Evolutionary conservation across 768 basidiomycete species (phyloP).

Genomic region (Tylopilus intermedius): DNA sequence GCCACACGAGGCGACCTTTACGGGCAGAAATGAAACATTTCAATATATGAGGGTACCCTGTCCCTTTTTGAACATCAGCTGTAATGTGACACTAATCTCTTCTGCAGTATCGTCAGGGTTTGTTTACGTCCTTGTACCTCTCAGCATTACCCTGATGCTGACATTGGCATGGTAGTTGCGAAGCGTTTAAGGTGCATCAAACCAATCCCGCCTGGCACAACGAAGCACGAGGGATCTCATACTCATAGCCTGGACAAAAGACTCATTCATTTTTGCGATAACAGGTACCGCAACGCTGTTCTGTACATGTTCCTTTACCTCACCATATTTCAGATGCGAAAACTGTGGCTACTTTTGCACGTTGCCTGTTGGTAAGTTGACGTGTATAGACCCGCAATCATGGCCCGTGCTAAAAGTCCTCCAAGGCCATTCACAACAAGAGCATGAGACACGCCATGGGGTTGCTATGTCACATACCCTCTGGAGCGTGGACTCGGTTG

Average conservation of each 20-base stretch:
- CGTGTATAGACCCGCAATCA: no score
- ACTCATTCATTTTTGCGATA: slow-evolving; percentile 53
- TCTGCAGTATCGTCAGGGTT: no score
- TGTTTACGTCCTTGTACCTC: no score
- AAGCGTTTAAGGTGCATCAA: slow-evolving; percentile 22
- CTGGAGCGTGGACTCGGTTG: slow-evolving; percentile 47
- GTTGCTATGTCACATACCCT: slow-evolving; percentile 50
- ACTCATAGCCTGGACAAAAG: slow-evolving; percentile 41
- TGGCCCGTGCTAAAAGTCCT: background rate
- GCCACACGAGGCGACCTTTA: no score
- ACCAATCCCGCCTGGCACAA: slow-evolving; percentile 40
- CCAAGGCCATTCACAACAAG: slow-evolving; percentile 52
- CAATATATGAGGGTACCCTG: no score
- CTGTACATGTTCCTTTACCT: background rate
- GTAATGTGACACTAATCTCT: no score
- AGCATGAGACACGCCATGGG: slow-evolving; percentile 60
- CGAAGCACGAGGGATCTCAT: slow-evolving; percentile 45
- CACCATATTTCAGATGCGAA: slow-evolving; percentile 37
- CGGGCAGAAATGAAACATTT: no score
- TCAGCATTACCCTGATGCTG: no score
- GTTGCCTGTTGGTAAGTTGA: slow-evolving; percentile 34
- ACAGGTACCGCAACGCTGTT: slow-evolving; percentile 26
- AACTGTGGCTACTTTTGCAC: slow-evolving; percentile 45
- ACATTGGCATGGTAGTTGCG: no score
- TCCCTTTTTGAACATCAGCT: no score